A percentile compares a stretch with the other conserved stretches of the same genome.
phyloP scores from a whole-genome alignment of 345 rosid species.

The Acer negundo region DNA sequence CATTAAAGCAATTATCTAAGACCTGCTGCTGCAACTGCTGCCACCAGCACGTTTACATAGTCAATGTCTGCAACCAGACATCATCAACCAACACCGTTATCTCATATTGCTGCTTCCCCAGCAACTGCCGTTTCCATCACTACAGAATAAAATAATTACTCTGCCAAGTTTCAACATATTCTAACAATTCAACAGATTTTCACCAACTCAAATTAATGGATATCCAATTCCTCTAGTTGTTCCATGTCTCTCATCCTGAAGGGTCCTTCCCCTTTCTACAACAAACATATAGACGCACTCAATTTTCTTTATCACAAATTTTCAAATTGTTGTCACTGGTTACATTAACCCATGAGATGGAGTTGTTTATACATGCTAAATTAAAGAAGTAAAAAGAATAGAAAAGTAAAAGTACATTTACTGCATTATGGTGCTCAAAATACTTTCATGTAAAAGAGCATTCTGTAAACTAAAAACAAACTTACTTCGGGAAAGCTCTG shows the following conservation, averaged over 20 bases:
- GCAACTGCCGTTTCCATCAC: not conserved
- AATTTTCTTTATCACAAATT: not conserved
- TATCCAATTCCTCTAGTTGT: not conserved
- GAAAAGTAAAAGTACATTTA: not conserved
- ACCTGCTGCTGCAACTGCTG: not conserved
- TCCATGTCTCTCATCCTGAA: not conserved
- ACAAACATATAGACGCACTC: not conserved
- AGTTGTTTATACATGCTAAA: not conserved
- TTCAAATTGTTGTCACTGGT: not conserved
- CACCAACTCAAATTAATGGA: not conserved
- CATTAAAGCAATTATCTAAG: not conserved
- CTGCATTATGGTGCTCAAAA: not conserved
- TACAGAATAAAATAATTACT: not conserved
- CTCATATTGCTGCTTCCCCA: not conserved
- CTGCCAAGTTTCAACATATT: constrained; percentile 4
- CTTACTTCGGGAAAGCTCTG: constrained; percentile 4
- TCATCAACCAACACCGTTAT: not conserved
- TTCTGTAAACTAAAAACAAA: not conserved
- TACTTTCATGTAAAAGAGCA: not conserved
- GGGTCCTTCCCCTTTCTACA: not conserved
- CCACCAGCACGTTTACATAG: not conserved
- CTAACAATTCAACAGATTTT: constrained; percentile 1
- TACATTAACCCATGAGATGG: not conserved
- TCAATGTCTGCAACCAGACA: not conserved
- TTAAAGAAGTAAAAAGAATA: not conserved